Conservation (phyloP, 768 basidiomycete genomes). For the Trametes cingulata region DNA sequence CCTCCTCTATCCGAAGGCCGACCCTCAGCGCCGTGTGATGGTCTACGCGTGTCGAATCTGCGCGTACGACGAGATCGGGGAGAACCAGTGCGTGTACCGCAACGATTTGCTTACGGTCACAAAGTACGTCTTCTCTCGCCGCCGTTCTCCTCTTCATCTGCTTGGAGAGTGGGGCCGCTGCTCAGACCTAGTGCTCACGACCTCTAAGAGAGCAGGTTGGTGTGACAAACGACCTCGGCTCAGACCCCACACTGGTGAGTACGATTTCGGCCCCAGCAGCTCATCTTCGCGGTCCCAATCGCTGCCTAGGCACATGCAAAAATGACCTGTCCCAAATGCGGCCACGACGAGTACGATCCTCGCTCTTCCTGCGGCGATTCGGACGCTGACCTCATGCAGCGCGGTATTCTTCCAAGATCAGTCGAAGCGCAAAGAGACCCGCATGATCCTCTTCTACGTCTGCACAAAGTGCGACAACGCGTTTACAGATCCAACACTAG, state of each 20-base stretch:
- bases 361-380: neutral
- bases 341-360: conserved; percentile 73
- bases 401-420: conserved; percentile 96
- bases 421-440: conserved; percentile 92
- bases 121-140: conserved; percentile 53
- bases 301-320: conserved; percentile 72
- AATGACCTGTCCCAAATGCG: conserved; percentile 81
- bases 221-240: conserved; percentile 82
- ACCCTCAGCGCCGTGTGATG: conserved; percentile 80
- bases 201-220: conserved; percentile 84
- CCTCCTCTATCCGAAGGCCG: conserved; percentile 90
- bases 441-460: conserved; percentile 92
- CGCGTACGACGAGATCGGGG: conserved; percentile 77
- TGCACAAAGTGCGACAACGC: conserved; percentile 80
- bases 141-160: neutral
- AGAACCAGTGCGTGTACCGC: conserved; percentile 88
- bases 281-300: neutral
- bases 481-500: conserved; percentile 63
- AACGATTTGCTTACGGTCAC: conserved; percentile 94
- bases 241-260: conserved; percentile 85
- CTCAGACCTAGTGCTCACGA: neutral
- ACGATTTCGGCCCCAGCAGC: too few relatives aligned
- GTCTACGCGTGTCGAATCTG: conserved; percentile 93
- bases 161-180: neutral
- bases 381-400: conserved; percentile 42